Evolutionary conservation across 176 grass and related monocot species (phyloP), one percentile per base, ranked within the genome.

Genomic region (Dactylis glomerata): DNA sequence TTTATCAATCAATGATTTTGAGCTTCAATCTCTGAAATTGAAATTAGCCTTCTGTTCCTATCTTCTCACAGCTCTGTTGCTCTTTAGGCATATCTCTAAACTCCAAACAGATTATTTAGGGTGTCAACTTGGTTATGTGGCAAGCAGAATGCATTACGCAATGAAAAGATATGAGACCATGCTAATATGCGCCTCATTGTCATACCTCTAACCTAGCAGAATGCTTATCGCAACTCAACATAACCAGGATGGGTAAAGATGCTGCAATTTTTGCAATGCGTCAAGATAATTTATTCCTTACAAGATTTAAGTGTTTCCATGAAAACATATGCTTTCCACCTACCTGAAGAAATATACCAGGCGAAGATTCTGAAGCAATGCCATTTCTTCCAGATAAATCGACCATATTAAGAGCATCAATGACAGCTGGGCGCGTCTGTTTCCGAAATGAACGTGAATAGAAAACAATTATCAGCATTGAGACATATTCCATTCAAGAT

Each of bases 301-400:
- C 44, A 85, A 37, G 62, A 76, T 37, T 61, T 3, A 40, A 49
- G 5, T 50, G 64, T 78, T 77, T 66, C 14, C 40, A 41, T 23
- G 49, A 66, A 56, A 74, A 63, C 62, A 37, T 20, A 86, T n/a
- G n/a, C 55, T 58, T 85, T 50, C n/a, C 68, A 79, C 64, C 26
- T 87, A 98, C 96, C 93, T 98, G 96, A 85, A 96, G 78, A 83
- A 95, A 98, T 92, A 98, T 86, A 32, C 96, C 96, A 86, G 89
- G 96, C 0, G 89, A 98, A 33, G 81, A 92, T 77, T 93, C 92
- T 85, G 96, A 98, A 84, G 94, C 63, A 82, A 95, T 87, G 44
- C 96, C 96, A 76, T 59, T 84, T 86, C 87, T 92, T 90, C 96
- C 96, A 88, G 86, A 87, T 82, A 98, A 94, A 82, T 86, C 81